Evolutionary conservation across 495 filamentous ascomycete species (phyloP), one percentile per base, ranked within the genome.

Genomic region (Xylaria castorea): DNA sequence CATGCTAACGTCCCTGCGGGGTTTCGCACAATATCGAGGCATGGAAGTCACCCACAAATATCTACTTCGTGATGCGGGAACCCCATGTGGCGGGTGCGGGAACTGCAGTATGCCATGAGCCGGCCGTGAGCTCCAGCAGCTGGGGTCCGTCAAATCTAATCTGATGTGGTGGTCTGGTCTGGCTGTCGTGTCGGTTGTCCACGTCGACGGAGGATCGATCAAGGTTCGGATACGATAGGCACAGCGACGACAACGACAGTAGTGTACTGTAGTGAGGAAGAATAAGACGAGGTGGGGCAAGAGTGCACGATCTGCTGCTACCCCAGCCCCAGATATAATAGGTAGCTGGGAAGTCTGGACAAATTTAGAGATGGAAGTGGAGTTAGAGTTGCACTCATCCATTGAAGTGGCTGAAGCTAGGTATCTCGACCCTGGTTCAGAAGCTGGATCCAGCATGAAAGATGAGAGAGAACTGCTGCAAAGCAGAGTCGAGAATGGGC

Each of bases 251-350:
- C 50, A n/a, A 4, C 20, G 32, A 67, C 63, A 51, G 18, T 36
- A 22, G 22, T 12, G 51, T n/a, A n/a, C n/a, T n/a, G n/a, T n/a
- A n/a, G 60, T n/a, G 20, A 50, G 20, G n/a, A 53, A 66, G 60
- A 32, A 40, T 55, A 53, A 65, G 69, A 64, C 60, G 50, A 65
- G 69, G 58, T 42, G 69, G 69, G 69, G 60, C 69, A 40, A 40
- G 5, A 32, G 60, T 57, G 66, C 60, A 71, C 68, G 58, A 63
- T 71, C 68, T 71, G 58, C 42, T 63, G 68, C 55, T 71, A 71
- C 68, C 68, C 68, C 58, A 62, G 68, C 58, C 55, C 58, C 68
- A 71, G 68, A 63, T 71, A 71, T 71, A 42, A 71, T 53, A 40
- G 36, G 63, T 50, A 50, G 44, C 63, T 48, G 63, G 63, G 34